Base-by-base conservation (phyloP, 2,329 filamentous ascomycete genomes). In the Trichoderma oligosporum region DNA sequence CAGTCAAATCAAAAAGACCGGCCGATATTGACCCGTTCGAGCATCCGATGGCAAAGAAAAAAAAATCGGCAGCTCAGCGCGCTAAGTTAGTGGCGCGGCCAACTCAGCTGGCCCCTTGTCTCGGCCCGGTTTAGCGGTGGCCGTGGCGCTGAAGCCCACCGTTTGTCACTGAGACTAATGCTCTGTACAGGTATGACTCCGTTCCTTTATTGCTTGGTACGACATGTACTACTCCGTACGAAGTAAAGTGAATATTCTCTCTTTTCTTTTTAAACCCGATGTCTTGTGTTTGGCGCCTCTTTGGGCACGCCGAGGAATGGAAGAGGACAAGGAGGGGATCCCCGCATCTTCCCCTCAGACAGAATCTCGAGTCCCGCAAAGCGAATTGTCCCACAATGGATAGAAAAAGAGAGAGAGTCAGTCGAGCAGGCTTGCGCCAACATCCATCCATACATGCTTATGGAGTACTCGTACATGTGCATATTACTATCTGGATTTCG, bases 81-180 rank as follows among this genome's bases (percentile, higher is more conserved):
- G 49, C 49, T 35, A 41, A 41, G 24, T 20, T 24, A 20, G 24
- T 48, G 45, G 29, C 25, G 39, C 31, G n/a, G 29, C 39, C 22
- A 54, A 25, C 31, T 36, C 22, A 31, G 27, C 22, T 27, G 11
- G n/a, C 24, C 9, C 35, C 33, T 14, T 45, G 39, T 54, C 29
- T 45, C 27, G 51, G 51, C 6, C 51, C 39, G 39, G 39, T 36
- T 54, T 36, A 45, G 51, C 41, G 20, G 51, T 44, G 29, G 22
- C 4, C 1, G 14, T 27, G 51, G 29, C 51, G 36, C 27, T 20
- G 36, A 39, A 16, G 16, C 36, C 36, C 27, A 11, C 27, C 22
- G 22, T 44, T 12, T 41, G n/a, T 41, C 38, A 11, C 9, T 24
- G 38, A 8, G n/a, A n/a, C n/a, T n/a, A 11, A 31, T 31, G 11